phyloP scores from a whole-genome alignment of 2,329 filamentous ascomycete species.

The Dactylonectria macrodidyma region DNA sequence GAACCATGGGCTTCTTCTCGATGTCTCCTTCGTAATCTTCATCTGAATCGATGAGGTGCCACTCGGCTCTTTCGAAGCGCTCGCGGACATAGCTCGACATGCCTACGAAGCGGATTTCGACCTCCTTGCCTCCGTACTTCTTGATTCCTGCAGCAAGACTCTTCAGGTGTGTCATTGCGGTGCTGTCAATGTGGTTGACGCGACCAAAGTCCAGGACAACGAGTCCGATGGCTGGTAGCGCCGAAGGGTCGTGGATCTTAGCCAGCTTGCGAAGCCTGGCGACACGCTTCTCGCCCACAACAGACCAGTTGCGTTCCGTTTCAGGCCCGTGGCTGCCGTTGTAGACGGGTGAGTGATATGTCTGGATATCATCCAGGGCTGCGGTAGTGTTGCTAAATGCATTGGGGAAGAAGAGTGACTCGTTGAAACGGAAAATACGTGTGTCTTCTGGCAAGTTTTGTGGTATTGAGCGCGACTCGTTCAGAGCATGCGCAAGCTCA shows the following conservation, averaged over 20 bases:
- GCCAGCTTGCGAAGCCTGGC: slow-evolving; percentile 59
- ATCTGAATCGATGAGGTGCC: slow-evolving; percentile 45
- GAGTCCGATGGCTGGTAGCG: slow-evolving; percentile 57
- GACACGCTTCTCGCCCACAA: slow-evolving; percentile 64
- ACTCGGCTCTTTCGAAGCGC: slow-evolving; percentile 56
- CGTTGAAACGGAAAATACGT: slow-evolving; percentile 70
- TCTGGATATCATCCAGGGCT: slow-evolving; percentile 65
- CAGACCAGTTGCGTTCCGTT: slow-evolving; percentile 67
- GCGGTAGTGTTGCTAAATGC: slow-evolving; percentile 66
- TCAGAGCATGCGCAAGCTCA: slow-evolving; percentile 37
- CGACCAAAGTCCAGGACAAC: slow-evolving; percentile 68
- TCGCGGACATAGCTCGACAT: slow-evolving; percentile 59
- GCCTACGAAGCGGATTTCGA: slow-evolving; percentile 65
- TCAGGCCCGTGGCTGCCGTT: slow-evolving; percentile 49
- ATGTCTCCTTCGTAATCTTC: slow-evolving; percentile 19
- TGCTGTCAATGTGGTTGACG: slow-evolving; percentile 68
- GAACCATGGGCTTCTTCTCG: slow-evolving; percentile 19
- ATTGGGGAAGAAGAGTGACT: slow-evolving; percentile 74
- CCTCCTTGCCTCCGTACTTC: slow-evolving; percentile 62
- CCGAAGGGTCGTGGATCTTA: slow-evolving; percentile 51
- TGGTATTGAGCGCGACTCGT: slow-evolving; percentile 36
- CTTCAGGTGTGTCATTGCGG: slow-evolving; percentile 64
- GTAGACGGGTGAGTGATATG: slow-evolving; percentile 58
- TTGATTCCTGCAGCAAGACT: slow-evolving; percentile 64
- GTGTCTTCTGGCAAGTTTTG: slow-evolving; percentile 61